Base-by-base conservation (phyloP, 768 basidiomycete species). In the Leucocoprinus birnbaumii region DNA sequence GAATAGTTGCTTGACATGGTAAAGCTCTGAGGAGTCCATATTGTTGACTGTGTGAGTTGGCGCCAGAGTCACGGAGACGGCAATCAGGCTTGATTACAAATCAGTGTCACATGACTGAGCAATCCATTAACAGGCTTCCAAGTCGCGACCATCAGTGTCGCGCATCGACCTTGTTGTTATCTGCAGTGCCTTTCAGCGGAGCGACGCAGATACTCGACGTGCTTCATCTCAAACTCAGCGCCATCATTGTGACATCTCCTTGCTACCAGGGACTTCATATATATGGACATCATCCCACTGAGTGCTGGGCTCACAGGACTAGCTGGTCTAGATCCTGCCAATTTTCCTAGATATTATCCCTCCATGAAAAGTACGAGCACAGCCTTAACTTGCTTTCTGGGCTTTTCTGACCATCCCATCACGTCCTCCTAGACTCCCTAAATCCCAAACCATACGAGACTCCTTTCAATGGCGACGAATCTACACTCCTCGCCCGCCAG, bases 1-100 rank as follows among this genome's bases (percentile, higher is more conserved):
- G 65, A 92, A 93, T 61, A 88, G 88, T 57, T 91, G 70, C 46
- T 68, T 68, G 16, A 66, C 53, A 53, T 71, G 65, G 61, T 70
- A 71, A 22, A 70, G 51, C 34, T 69, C 70, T 45, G 68, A 62
- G 18, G 69, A 67, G 46, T 68, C 67, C 73, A 75, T 59, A 31
- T 31, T 11, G 31, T 31, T 11, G 31, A 11, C 11, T 5, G 11
- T 31, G 6, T 11, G n/a, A n/a, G n/a, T n/a, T n/a, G n/a, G n/a
- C n/a, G n/a, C n/a, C n/a, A n/a, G 19, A 10, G 44, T 25, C 31
- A 22, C 18, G 31, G 21, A n/a, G 43, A 14, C 16, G 18, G n/a
- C 35, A 25, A 24, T 24, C 14, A 40, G 34, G 50, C 21, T 22
- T 25, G 24, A 24, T 53, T 31, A 54, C 14, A 38, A 50, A 43